These are phyloP conservation scores for Aspergillus sp. DNA, from an alignment of 2,329 filamentous ascomycete genomes.

Conservation along the genomic window DNA sequence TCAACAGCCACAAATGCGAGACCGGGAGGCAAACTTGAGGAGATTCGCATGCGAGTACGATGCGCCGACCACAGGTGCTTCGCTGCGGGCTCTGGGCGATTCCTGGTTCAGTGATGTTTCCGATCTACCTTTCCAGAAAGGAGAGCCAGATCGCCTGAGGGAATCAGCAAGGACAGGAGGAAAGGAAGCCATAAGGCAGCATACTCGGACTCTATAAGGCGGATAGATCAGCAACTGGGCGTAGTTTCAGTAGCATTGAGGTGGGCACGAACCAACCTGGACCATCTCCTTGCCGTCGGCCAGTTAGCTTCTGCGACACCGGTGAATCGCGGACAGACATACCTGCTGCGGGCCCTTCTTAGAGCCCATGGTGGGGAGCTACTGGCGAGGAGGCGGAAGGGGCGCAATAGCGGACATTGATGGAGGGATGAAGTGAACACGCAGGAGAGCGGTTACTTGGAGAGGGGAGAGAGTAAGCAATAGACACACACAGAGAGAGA, in stretches of 20 bases:
- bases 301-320: too few species aligned
- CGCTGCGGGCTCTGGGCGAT: conserved; percentile 50
- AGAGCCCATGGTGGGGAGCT: conserved; percentile 22
- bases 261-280: conserved; percentile 77
- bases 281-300: conserved; percentile 76
- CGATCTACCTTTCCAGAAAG: conserved; percentile 68
- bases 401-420: too few species aligned
- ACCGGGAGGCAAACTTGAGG: conserved; percentile 57
- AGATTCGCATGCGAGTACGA: conserved; percentile 96
- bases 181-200: conserved; percentile 5
- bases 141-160: conserved; percentile 62
- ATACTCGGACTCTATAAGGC: conserved; percentile 28
- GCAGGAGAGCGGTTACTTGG: too few species aligned
- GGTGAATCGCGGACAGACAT: too few species aligned
- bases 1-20: conserved; percentile 50
- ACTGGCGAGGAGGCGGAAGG: conserved; percentile 8
- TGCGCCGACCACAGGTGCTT: conserved; percentile 75
- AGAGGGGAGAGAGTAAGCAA: too few species aligned
- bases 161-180: conserved; percentile 1
- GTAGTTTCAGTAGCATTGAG: conserved; percentile 6
- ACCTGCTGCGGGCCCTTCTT: conserved; percentile 63
- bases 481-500: too few species aligned
- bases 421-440: too few species aligned
- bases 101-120: conserved; percentile 46
- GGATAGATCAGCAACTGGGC: conserved; percentile 14